Percentiles rank a stretch among this genome's conserved stretches.
phyloP scores from a whole-genome alignment of 257 asterid species.

The Solanum paucissectum region DNA sequence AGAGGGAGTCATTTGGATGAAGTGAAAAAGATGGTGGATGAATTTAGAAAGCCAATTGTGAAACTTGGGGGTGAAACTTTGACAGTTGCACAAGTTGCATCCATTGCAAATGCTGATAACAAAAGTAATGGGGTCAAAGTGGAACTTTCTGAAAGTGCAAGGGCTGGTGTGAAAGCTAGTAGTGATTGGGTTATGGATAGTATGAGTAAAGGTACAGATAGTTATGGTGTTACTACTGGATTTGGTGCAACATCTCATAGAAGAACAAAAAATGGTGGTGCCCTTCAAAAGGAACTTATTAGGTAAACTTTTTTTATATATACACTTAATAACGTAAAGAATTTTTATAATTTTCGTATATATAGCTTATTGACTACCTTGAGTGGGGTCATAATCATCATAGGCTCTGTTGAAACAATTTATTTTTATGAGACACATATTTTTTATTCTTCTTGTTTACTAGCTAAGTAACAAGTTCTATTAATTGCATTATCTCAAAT shows the following conservation, averaged over 20 bases:
- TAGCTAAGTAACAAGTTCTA: too few relatives aligned
- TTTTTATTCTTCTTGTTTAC: too few relatives aligned
- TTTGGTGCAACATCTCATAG: too few relatives aligned
- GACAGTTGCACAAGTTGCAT: slow-evolving; percentile 78
- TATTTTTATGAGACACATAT: too few relatives aligned
- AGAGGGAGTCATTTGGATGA: slow-evolving; percentile 83
- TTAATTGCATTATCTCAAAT: background rate
- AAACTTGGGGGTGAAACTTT: slow-evolving; percentile 70
- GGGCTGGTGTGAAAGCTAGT: slow-evolving; percentile 87
- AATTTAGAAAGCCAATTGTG: slow-evolving; percentile 66
- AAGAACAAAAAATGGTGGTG: too few relatives aligned
- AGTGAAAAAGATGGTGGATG: slow-evolving; percentile 80
- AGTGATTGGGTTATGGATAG: slow-evolving; percentile 96
- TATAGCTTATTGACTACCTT: too few relatives aligned
- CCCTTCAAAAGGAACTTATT: too few relatives aligned
- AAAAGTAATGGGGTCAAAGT: slow-evolving; percentile 39
- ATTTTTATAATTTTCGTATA: too few relatives aligned
- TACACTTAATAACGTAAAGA: too few relatives aligned
- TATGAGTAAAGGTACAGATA: too few relatives aligned
- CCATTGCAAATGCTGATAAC: slow-evolving; percentile 36
- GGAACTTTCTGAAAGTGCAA: slow-evolving; percentile 66
- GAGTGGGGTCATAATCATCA: background rate
- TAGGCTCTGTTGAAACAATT: background rate
- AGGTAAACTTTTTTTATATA: too few relatives aligned
- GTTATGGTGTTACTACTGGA: too few relatives aligned